Base-by-base conservation (phyloP, 495 filamentous ascomycete genomes). In the Barbatosphaeria neglecta region DNA sequence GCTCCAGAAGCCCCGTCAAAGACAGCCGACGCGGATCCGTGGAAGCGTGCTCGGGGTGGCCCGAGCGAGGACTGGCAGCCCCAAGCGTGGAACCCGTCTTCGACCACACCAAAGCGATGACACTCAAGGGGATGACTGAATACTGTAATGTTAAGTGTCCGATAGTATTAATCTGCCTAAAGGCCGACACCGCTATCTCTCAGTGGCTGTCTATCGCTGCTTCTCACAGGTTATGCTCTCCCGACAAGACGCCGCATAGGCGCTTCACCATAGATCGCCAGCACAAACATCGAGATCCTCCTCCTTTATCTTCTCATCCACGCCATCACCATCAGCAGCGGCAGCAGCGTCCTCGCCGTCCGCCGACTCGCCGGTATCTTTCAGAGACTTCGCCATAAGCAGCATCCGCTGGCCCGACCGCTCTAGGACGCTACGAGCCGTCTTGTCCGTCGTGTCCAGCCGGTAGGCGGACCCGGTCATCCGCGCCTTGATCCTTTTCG, bases 51-150 rank as follows among this genome's bases (percentile, higher is more conserved):
- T n/a, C 52, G 47, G 58, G 65, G 52, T 56, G 72, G 63, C 0
- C 80, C 85, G 13, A 71, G 86, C 22, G 82, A 87, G 54, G 70
- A 72, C 4, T 95, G 83, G 84, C 83, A 90, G 63, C 88, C 88
- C 0, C 62, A 82, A 44, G 65, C 73, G 5, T 95, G 88, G 88
- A 67, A 63, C 3, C 85, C 83, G 24, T 49, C 66, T 41, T 35
- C 58, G 38, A 49, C 57, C 1, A 56, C 45, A 49, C 61, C 59
- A 56, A 64, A 58, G 46, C 55, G 51, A 54, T 52, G 47, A n/a
- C n/a, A n/a, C n/a, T n/a, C n/a, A n/a, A n/a, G n/a, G n/a, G n/a
- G n/a, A n/a, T n/a, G n/a, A n/a, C n/a, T n/a, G n/a, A n/a, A n/a
- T n/a, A n/a, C n/a, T n/a, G n/a, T n/a, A n/a, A n/a, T n/a, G n/a